A percentile compares a stretch with the other conserved stretches of the same genome.
phyloP scores from a whole-genome alignment of 169 alveolate species.

The Gregarina niphandrodes region DNA sequence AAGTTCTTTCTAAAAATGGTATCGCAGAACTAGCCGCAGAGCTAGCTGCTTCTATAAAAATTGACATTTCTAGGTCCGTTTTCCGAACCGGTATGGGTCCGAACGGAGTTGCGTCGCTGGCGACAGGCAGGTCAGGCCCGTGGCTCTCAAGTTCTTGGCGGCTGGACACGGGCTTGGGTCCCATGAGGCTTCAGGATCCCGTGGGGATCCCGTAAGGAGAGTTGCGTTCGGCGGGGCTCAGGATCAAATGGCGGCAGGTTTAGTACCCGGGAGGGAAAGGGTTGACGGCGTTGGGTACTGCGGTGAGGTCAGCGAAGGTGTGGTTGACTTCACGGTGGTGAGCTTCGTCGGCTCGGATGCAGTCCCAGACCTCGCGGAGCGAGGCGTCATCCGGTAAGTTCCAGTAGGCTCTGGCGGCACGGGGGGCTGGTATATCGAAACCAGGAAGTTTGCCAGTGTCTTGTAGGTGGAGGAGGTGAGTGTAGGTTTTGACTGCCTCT shows the following conservation, averaged over 20 bases:
- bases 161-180: no score
- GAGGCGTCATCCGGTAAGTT: conserved; percentile 8
- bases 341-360: conserved; percentile 11
- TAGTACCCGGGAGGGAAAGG: conserved; percentile 3
- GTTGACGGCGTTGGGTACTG: not conserved
- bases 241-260: not conserved
- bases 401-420: conserved; percentile 7
- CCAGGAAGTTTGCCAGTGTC: conserved; percentile 9
- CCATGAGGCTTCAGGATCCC: no score
- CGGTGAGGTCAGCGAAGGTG: conserved; percentile 2
- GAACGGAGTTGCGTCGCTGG: no score
- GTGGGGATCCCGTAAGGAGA: no score
- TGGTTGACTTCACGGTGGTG: conserved; percentile 9
- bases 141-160: no score
- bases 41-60: no score
- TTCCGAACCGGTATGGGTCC: no score
- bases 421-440: conserved; percentile 9
- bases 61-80: no score
- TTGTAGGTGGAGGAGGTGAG: conserved; percentile 24
- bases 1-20: no score
- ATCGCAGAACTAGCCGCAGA: no score
- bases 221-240: no score
- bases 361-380: conserved; percentile 5
- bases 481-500: conserved; percentile 40
- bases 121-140: no score